Evolutionary conservation across 208 protist species (phyloP), one percentile per base, ranked within the genome.

Genomic region (Trypanosoma brucei): DNA sequence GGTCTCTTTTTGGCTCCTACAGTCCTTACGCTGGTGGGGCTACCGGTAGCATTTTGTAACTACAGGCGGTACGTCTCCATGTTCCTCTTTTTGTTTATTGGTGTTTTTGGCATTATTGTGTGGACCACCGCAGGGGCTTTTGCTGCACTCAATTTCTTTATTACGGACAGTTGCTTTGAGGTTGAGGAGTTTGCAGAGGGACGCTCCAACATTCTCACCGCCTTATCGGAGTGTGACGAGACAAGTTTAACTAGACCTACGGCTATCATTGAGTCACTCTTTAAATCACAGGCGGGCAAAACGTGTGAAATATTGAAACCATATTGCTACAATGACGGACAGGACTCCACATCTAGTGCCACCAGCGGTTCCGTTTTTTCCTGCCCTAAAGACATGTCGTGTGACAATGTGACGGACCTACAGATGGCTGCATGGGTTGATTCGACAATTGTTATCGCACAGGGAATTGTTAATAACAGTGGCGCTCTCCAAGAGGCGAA

Each of bases 161-260:
- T 83, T 3, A 39, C 50, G 3, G 60, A 86, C 30, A 57, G 51
- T 53, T 86, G 80, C 57, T 49, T 59, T 37, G 76, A 86, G 49
- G 66, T 86, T 14, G 35, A 62, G 7, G 69, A 62, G n/a, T 81
- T 70, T 65, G 55, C 66, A 22, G 44, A 51, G 3, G 49, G 52
- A 9, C 46, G 59, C 8, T 52, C 13, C 30, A 78, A 69, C 50
- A 53, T 78, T 37, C 9, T 86, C 7, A 51, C 31, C 9, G 68
- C 63, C 0, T 11, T 70, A 14, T 39, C 70, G 2, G 49, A 66
- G 11, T 85, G 79, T 58, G 62, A 76, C 54, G 57, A 70, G 35
- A 63, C 44, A 3, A 52, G 34, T 38, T 67, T 73, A 55, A 40
- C 9, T 30, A 8, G 11, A n/a, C n/a, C 39, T 3, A 50, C 4